A percentile compares a stretch with the other conserved stretches of the same genome.
Evolutionary conservation across 2,329 filamentous ascomycete genomes (phyloP).

Genomic region (Pseudogymnoascus sp.): DNA sequence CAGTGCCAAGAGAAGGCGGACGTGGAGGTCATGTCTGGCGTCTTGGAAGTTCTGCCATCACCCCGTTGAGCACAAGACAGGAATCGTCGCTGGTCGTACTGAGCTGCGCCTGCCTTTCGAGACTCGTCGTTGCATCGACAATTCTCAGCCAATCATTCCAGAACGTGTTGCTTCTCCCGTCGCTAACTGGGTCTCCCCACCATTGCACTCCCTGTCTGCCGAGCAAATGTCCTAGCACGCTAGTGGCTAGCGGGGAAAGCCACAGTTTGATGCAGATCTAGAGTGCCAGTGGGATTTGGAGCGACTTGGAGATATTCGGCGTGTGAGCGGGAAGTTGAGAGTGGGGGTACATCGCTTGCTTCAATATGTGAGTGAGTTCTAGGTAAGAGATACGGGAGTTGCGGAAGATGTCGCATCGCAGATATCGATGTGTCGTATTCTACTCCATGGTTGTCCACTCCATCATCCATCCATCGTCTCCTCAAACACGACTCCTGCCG

Average conservation of each 20-base stretch:
- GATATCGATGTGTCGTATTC: not conserved
- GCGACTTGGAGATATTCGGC: too few relatives aligned
- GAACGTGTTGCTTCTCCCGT: not conserved
- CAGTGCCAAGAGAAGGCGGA: not conserved
- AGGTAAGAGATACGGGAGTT: not conserved
- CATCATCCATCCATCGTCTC: not conserved
- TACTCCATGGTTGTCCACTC: not conserved
- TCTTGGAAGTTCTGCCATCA: not conserved
- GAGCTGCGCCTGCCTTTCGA: not conserved
- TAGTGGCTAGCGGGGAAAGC: not conserved
- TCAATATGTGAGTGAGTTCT: not conserved
- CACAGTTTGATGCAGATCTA: not conserved
- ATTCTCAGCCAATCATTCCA: not conserved
- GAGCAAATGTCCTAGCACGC: not conserved
- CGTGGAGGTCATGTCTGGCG: not conserved
- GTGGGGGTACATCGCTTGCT: not conserved
- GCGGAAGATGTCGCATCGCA: not conserved
- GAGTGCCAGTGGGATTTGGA: not conserved
- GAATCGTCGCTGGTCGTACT: too few relatives aligned
- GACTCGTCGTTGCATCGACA: not conserved
- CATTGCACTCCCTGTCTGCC: not conserved
- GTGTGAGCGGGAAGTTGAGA: not conserved
- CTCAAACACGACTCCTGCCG: not conserved
- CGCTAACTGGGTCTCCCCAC: conserved; percentile 1
- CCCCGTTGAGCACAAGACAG: not conserved